Base-by-base conservation (phyloP, 352 stramenopile genomes). In the Globisporangium spinosum region DNA sequence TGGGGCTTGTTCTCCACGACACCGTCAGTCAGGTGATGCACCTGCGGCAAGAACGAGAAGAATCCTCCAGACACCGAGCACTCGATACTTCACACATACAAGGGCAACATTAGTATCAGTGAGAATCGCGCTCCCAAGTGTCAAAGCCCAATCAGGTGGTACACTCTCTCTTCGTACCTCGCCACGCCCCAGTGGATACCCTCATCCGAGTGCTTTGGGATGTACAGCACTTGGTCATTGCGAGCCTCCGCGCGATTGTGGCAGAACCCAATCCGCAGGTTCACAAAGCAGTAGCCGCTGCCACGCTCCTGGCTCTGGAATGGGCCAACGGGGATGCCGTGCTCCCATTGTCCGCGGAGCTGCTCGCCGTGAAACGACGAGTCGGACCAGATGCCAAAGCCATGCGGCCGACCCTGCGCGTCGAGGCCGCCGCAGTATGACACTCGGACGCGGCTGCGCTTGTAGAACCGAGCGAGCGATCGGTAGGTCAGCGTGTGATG, bases 321-420 rank as follows among this genome's bases (percentile, higher is more conserved):
- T 17, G 85, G 85, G 2, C 77, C 85, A 13, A 89, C 62, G 13
- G 85, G 84, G 12, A 77, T 32, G n/a, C 85, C 85, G 53, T 92
- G 62, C 4, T 77, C 68, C 82, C 82, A 94, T 25, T 72, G 75
- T 1, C 83, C 83, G 0, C 62, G 77, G 15, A 92, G 70, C 4
- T 78, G 73, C 66, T 94, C 85, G 43, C 85, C 85, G 34, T 90
- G 75, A 68, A 77, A 91, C 1, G 73, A 72, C 64, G 86, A 76
- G 70, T 94, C 85, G 9, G 68, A 77, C 83, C 83, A 94, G 13
- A 76, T 76, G 1, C 85, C 85, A 51, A 71, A 76, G 17, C 85
- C 85, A 53, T 94, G 77, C 8, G 85, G 83, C 20, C 77, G 68
- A 0, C 72, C 70, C 0, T 77, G 35, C 1, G 59, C 72, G 57